Evolutionary conservation across 2,329 filamentous ascomycete species (phyloP).

Genomic region (Verticillium longisporum): DNA sequence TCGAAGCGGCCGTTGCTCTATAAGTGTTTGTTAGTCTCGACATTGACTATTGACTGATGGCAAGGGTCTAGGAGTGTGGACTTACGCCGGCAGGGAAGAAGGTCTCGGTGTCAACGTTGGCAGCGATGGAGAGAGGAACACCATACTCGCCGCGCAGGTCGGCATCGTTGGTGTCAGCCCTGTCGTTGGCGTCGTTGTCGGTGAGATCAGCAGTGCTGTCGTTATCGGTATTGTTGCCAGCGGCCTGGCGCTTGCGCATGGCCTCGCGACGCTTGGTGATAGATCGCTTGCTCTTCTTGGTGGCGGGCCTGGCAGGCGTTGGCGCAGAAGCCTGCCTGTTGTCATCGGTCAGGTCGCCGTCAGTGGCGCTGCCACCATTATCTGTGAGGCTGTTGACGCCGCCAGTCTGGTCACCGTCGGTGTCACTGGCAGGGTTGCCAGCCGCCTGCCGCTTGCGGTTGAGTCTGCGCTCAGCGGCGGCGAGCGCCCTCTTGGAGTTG

Average conservation of each 20-base stretch:
- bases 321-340: not conserved
- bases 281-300: not conserved
- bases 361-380: no score
- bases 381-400: no score
- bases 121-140: not conserved
- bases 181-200: not conserved
- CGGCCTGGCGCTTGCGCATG: not conserved
- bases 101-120: not conserved
- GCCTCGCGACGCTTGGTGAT: not conserved
- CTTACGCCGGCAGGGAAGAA: not conserved
- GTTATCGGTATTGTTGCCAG: not conserved
- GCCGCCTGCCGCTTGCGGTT: not conserved
- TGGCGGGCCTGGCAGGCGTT: not conserved
- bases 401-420: no score
- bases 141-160: not conserved
- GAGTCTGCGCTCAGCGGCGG: not conserved
- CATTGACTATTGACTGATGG: not conserved
- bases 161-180: not conserved
- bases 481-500: no score
- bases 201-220: not conserved
- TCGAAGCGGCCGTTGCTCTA: conserved; percentile 23
- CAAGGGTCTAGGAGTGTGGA: not conserved
- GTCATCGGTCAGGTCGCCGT: no score
- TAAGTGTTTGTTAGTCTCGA: not conserved
- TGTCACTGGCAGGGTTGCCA: no score